Evolutionary conservation across 495 filamentous ascomycete genomes (phyloP).

Genomic region (Penicillium psychrofluorescens): DNA sequence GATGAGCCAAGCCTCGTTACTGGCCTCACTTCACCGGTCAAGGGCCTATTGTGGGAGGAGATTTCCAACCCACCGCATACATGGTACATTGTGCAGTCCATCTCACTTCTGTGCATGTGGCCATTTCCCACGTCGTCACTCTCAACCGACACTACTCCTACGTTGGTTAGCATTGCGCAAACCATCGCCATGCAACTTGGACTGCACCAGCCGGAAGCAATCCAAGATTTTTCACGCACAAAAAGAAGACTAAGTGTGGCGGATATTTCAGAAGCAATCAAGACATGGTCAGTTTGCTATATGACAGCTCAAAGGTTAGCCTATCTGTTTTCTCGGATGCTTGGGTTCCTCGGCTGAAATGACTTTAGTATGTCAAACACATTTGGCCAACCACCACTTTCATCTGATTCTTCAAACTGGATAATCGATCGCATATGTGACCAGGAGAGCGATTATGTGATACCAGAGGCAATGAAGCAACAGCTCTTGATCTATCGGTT

Average conservation of each 20-base stretch:
- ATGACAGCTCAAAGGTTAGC: conserved; percentile 8
- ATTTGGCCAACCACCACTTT: not conserved
- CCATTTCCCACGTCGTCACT: conserved; percentile 10
- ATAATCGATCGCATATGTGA: conserved; percentile 7
- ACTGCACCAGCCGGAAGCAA: conserved; percentile 7
- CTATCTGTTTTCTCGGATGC: not conserved
- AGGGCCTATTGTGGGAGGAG: conserved; percentile 6
- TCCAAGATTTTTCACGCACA: conserved; percentile 10
- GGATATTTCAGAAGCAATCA: conserved; percentile 5
- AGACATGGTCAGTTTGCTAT: conserved; percentile 11
- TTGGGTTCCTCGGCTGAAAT: not conserved
- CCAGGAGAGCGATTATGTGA: not conserved
- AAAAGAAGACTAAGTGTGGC: conserved; percentile 1
- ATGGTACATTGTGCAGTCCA: conserved; percentile 8
- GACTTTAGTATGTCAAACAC: conserved; percentile 1
- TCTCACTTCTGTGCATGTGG: conserved; percentile 10
- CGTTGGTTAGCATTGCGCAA: conserved; percentile 4
- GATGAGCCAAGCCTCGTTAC: conserved; percentile 3
- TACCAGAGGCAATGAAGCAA: conserved; percentile 2
- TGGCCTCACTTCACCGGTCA: not conserved
- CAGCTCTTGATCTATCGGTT: conserved; percentile 9
- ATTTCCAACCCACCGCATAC: conserved; percentile 10
- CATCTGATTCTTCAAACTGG: conserved; percentile 5
- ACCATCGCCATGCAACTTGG: conserved; percentile 9
- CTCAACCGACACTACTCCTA: conserved; percentile 5